phyloP scores from a whole-genome alignment of 345 rosid genomes.

The Salix arbutifolia region DNA sequence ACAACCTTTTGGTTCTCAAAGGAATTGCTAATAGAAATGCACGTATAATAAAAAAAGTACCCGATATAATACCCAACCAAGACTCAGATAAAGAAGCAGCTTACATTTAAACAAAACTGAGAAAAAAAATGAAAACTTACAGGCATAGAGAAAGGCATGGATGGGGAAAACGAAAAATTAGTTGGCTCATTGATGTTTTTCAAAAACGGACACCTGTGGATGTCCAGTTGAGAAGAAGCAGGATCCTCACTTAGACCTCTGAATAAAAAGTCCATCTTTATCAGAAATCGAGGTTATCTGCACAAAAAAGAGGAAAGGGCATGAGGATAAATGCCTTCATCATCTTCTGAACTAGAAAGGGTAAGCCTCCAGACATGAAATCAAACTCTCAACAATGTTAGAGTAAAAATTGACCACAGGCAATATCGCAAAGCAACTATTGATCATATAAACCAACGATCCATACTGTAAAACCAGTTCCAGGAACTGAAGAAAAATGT shows the following conservation, averaged over 20 bases:
- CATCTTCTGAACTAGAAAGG: neutral
- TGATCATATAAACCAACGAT: neutral
- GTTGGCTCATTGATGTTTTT: conserved; percentile 97
- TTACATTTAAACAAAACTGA: neutral
- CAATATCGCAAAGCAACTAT: neutral
- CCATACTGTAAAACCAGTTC: neutral
- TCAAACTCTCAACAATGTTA: neutral
- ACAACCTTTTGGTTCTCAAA: neutral
- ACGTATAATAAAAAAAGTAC: neutral
- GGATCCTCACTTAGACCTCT: conserved; percentile 51
- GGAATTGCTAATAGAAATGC: neutral
- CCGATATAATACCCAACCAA: neutral
- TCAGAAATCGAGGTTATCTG: conserved; percentile 27
- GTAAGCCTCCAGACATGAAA: neutral
- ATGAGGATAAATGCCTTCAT: neutral
- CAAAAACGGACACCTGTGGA: conserved; percentile 84
- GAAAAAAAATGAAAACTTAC: conserved; percentile 40
- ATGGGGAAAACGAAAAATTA: conserved; percentile 66
- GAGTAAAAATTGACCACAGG: neutral
- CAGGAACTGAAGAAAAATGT: neutral
- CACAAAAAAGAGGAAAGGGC: neutral
- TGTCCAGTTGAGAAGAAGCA: conserved; percentile 43
- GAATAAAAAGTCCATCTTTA: conserved; percentile 54
- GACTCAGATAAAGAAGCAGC: conserved; percentile 1
- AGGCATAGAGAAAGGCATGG: conserved; percentile 66